Conservation (phyloP, 2,329 filamentous ascomycete genomes). For the Bipolaris cookei region DNA sequence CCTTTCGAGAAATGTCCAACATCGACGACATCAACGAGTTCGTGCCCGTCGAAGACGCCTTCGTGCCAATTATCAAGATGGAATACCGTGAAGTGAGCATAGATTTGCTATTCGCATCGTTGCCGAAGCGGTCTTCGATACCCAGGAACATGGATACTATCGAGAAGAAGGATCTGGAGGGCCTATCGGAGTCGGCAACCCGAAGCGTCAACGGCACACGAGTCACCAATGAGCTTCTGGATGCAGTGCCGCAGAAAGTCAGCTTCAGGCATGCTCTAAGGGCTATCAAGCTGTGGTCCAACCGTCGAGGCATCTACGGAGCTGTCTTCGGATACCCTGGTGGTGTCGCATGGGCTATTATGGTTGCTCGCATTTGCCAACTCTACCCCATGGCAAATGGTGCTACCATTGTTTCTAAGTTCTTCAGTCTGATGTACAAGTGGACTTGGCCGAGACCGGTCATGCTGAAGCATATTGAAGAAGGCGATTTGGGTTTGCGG, state of each 20-base stretch:
- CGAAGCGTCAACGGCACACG: slow-evolving; percentile 92
- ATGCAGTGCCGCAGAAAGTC: slow-evolving; percentile 84
- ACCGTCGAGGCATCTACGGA: slow-evolving; percentile 88
- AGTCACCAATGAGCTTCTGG: slow-evolving; percentile 90
- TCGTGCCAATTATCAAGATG: slow-evolving; percentile 97
- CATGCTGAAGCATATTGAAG: slow-evolving; percentile 84
- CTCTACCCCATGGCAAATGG: slow-evolving; percentile 92
- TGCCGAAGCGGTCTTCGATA: slow-evolving; percentile 51
- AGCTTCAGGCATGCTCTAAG: slow-evolving; percentile 89
- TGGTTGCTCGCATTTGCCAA: slow-evolving; percentile 94
- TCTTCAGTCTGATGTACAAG: slow-evolving; percentile 87
- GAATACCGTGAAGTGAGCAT: slow-evolving; percentile 91
- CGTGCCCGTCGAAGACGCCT: slow-evolving; percentile 84
- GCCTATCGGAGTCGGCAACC: slow-evolving; percentile 84
- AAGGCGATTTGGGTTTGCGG: slow-evolving; percentile 77
- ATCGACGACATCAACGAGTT: slow-evolving; percentile 83
- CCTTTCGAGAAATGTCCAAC: slow-evolving; percentile 77
- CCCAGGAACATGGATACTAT: slow-evolving; percentile 72
- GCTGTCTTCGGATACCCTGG: slow-evolving; percentile 97
- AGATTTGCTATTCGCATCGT: slow-evolving; percentile 74
- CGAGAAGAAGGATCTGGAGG: slow-evolving; percentile 83
- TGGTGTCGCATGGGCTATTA: slow-evolving; percentile 97
- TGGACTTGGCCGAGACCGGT: slow-evolving; percentile 98
- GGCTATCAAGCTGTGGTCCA: slow-evolving; percentile 96
- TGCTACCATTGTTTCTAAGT: slow-evolving; percentile 87